These are phyloP conservation scores for Leucaena leucocephala DNA, from an alignment of 306 rosid species.

Conservation along the genomic window DNA sequence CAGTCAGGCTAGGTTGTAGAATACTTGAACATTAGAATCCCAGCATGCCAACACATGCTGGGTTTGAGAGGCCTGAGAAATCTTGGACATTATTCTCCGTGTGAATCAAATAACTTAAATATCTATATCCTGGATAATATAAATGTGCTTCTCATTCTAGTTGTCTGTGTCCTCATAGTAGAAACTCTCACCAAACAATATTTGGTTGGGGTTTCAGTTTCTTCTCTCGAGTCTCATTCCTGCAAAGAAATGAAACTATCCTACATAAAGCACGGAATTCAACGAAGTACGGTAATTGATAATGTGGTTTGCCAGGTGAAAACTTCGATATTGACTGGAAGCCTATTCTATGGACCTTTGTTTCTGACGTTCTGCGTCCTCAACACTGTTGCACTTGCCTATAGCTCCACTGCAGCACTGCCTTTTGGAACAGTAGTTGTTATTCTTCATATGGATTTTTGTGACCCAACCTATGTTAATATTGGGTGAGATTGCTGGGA, in stretches of 20 bases:
- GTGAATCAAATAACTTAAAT: conserved; percentile 11
- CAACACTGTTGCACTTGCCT: no score
- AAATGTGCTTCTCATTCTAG: not conserved
- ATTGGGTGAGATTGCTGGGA: conserved; percentile 62
- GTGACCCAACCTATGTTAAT: conserved; percentile 57
- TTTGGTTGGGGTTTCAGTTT: not conserved
- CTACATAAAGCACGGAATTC: conserved; percentile 20
- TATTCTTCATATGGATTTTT: conserved; percentile 63
- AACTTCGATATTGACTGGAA: conserved; percentile 53
- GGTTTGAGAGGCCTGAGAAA: not conserved
- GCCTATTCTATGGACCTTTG: conserved; percentile 56
- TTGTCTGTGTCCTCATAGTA: not conserved
- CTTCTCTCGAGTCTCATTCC: not conserved
- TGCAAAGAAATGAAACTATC: conserved; percentile 17
- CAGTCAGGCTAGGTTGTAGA: no score
- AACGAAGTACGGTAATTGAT: conserved; percentile 19
- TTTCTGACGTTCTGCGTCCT: conserved; percentile 58
- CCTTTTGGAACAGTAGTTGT: conserved; percentile 59
- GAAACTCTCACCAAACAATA: not conserved
- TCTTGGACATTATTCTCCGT: not conserved
- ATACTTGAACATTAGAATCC: no score
- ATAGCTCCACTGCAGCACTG: conserved; percentile 54
- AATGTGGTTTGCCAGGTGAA: conserved; percentile 45
- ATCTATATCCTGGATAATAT: conserved; percentile 17
- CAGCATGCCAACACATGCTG: no score